A percentile compares a stretch with the other conserved stretches of the same genome.
These are phyloP conservation scores for Penicillium glabrum DNA, from an alignment of 2,329 filamentous ascomycete species.

Conservation along the genomic window DNA sequence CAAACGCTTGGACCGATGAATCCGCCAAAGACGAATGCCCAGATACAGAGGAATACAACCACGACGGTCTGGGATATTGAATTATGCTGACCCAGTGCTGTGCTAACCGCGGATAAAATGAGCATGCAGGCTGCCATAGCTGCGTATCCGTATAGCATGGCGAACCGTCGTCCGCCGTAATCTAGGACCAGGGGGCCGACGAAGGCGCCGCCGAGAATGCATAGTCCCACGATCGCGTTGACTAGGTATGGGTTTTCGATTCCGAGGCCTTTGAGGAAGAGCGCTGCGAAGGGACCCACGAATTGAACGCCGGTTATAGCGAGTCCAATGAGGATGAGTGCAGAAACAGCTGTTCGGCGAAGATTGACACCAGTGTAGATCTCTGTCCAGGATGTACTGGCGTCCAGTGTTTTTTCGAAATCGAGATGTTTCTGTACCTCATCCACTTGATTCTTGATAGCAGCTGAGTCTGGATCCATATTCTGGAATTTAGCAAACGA, in stretches of 20 bases:
- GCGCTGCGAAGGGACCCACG: conserved; percentile 14
- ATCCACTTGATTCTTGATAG: conserved; percentile 22
- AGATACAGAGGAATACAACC: conserved; percentile 26
- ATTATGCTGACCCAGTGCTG: conserved; percentile 12
- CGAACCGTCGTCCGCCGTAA: conserved; percentile 24
- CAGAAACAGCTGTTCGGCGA: conserved; percentile 23
- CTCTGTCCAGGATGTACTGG: conserved; percentile 19
- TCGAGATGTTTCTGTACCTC: conserved; percentile 24
- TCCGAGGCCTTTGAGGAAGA: conserved; percentile 21
- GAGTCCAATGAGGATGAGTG: conserved; percentile 26
- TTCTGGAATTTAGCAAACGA: conserved; percentile 21
- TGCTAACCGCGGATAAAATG: conserved; percentile 19
- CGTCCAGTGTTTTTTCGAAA: conserved; percentile 13
- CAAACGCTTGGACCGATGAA: conserved; percentile 22
- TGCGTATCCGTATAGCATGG: conserved; percentile 22
- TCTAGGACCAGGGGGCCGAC: conserved; percentile 19
- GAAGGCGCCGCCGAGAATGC: conserved; percentile 17
- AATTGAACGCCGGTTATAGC: conserved; percentile 27
- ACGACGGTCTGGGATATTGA: conserved; percentile 18
- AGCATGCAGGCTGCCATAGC: conserved; percentile 25
- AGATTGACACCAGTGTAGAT: conserved; percentile 24
- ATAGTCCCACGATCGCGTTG: conserved; percentile 20
- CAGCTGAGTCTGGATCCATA: conserved; percentile 16
- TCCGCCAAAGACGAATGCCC: conserved; percentile 27
- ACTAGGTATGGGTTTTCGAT: conserved; percentile 22